These are phyloP conservation scores for Populus deltoides DNA, from an alignment of 345 rosid genomes.

Conservation along the genomic window DNA sequence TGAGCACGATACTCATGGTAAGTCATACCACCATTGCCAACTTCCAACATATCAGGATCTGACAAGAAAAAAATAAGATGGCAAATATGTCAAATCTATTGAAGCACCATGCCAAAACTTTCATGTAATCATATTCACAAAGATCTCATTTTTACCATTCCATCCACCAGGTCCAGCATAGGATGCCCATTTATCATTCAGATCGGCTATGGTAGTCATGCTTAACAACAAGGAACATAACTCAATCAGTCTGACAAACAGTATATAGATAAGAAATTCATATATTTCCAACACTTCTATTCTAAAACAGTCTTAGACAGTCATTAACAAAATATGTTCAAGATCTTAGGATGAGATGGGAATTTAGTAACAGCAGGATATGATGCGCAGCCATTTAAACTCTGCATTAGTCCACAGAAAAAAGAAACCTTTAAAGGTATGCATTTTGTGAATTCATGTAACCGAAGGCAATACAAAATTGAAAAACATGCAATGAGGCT, in stretches of 20 bases:
- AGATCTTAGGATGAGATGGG: not conserved
- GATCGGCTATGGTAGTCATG: slow-evolving; percentile 91
- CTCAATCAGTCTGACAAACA: slow-evolving; percentile 8
- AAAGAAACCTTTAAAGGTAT: too few species aligned
- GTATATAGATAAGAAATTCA: not conserved
- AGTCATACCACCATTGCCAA: slow-evolving; percentile 97
- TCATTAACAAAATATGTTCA: not conserved
- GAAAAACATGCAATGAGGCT: too few species aligned
- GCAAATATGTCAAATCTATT: slow-evolving; percentile 7
- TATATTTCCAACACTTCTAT: not conserved
- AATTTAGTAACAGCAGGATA: not conserved
- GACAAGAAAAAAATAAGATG: slow-evolving; percentile 11
- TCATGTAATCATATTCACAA: not conserved
- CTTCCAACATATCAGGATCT: slow-evolving; percentile 99
- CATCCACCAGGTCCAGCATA: slow-evolving; percentile 99
- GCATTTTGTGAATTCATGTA: too few species aligned
- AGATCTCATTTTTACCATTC: slow-evolving; percentile 62
- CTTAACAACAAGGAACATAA: slow-evolving; percentile 35
- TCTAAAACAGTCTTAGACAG: too few species aligned
- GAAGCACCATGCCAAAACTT: not conserved
- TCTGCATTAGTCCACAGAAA: not conserved
- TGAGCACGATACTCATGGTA: slow-evolving; percentile 83
- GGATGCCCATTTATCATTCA: slow-evolving; percentile 91
- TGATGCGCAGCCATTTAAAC: not conserved
- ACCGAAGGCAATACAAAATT: too few species aligned